These are phyloP conservation scores for Candida sp. DNA, from an alignment of 1,139 yeast genomes.

Conservation along the genomic window DNA sequence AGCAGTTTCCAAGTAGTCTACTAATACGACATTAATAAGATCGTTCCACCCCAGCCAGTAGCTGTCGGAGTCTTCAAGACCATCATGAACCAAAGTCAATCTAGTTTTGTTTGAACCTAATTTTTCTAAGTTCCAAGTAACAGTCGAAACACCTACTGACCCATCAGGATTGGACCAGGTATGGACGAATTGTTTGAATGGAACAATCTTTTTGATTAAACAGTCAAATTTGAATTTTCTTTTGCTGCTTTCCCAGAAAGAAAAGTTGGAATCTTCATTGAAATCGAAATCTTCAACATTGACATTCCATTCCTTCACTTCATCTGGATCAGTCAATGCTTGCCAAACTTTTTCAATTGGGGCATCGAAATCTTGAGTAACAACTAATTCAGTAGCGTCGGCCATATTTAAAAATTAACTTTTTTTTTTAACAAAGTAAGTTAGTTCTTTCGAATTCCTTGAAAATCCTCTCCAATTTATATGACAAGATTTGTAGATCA, in stretches of 20 bases:
- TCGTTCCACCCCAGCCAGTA: neutral
- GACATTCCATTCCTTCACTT: neutral
- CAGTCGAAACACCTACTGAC: neutral
- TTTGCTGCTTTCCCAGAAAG: neutral
- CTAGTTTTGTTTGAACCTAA: neutral
- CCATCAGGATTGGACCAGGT: neutral
- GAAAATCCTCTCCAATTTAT: too few relatives aligned
- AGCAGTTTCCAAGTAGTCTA: neutral
- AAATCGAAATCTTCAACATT: neutral
- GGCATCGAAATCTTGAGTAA: neutral
- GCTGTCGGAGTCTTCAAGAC: neutral
- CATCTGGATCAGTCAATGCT: neutral
- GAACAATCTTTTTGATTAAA: neutral
- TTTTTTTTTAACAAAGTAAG: too few relatives aligned
- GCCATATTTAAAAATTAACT: too few relatives aligned
- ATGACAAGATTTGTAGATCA: neutral
- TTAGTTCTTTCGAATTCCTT: too few relatives aligned
- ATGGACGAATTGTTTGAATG: neutral
- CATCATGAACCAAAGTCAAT: neutral
- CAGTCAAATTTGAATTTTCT: neutral
- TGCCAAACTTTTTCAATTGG: constrained; percentile 2
- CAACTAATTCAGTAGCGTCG: neutral
- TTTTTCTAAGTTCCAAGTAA: neutral
- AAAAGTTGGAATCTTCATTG: neutral
- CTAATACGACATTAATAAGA: neutral